phyloP scores from a whole-genome alignment of 2,329 filamentous ascomycete genomes.

The Exophiala alcalophila region DNA sequence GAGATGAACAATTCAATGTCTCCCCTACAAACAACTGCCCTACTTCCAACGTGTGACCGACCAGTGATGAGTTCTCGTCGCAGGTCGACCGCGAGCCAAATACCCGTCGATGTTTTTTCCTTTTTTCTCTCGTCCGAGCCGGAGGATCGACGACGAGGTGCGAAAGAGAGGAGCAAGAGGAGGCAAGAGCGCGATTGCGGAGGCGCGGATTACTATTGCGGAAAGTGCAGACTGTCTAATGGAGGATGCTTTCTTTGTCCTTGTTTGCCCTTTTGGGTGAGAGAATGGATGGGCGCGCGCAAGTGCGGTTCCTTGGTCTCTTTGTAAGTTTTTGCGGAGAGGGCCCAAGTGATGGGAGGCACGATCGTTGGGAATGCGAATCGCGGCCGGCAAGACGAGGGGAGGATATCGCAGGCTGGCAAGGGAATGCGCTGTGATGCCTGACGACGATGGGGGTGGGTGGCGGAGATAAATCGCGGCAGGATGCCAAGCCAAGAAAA shows the following conservation, averaged over 20 bases:
- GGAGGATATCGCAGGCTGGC: constrained; percentile 19
- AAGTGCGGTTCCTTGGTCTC: constrained; percentile 2
- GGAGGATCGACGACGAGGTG: constrained; percentile 17
- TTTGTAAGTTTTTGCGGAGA: constrained; percentile 9
- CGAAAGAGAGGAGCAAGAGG: constrained; percentile 20
- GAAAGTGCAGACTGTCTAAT: constrained; percentile 29
- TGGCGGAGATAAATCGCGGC: constrained; percentile 11
- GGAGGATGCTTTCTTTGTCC: no score
- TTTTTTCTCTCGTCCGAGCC: constrained; percentile 2
- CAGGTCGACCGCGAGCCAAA: no score
- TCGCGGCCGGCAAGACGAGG: constrained; percentile 11
- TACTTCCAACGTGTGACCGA: constrained; percentile 19
- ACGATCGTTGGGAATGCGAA: constrained; percentile 18
- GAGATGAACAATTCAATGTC: constrained; percentile 99
- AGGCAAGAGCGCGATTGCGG: no score
- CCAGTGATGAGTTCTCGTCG: no score
- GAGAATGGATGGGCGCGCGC: constrained; percentile 22
- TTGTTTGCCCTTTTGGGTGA: constrained; percentile 16
- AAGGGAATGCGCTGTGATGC: constrained; percentile 19
- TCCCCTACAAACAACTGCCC: constrained; percentile 62
- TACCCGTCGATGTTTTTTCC: no score
- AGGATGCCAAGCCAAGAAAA: constrained; percentile 23
- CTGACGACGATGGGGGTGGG: constrained; percentile 15
- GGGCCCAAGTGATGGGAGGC: constrained; percentile 17
- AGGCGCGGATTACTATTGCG: constrained; percentile 30